phyloP scores from a whole-genome alignment of 2,329 filamentous ascomycete species.

The Alternaria solani region DNA sequence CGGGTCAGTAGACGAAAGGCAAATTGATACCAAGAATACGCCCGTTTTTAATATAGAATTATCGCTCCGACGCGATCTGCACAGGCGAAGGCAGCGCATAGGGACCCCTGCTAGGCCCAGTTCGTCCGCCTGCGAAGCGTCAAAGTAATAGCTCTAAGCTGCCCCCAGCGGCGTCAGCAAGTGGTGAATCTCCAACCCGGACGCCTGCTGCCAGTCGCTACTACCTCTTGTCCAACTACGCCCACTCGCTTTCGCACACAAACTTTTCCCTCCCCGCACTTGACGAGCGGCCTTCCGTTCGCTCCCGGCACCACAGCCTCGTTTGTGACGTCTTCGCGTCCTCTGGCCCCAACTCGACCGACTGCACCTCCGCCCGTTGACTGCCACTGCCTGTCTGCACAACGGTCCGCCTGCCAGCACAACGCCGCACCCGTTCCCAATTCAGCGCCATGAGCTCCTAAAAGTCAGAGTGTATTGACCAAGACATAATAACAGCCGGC shows the following conservation, averaged over 20 bases:
- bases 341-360: not conserved
- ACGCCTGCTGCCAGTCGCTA: constrained; percentile 27
- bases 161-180: constrained; percentile 24
- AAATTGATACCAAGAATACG: constrained; percentile 12
- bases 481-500: not conserved
- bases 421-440: constrained; percentile 25
- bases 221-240: constrained; percentile 13
- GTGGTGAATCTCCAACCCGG: constrained; percentile 22
- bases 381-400: constrained; percentile 18
- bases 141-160: constrained; percentile 20
- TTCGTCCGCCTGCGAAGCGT: constrained; percentile 29
- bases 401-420: constrained; percentile 26
- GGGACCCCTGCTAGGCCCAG: constrained; percentile 37
- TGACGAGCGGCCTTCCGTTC: constrained; percentile 14
- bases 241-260: constrained; percentile 13
- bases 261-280: constrained; percentile 6
- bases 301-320: constrained; percentile 23
- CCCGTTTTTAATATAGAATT: constrained; percentile 32
- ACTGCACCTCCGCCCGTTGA: not conserved
- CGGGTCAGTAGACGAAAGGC: constrained; percentile 17
- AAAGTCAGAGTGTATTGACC: constrained; percentile 10
- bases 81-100: constrained; percentile 23
- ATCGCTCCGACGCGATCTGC: constrained; percentile 31
- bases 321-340: constrained; percentile 34
- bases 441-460: constrained; percentile 32